Percentiles rank a stretch among this genome's conserved stretches.
phyloP scores from a whole-genome alignment of 2,329 filamentous ascomycete genomes.

The Xylaria sp. region DNA sequence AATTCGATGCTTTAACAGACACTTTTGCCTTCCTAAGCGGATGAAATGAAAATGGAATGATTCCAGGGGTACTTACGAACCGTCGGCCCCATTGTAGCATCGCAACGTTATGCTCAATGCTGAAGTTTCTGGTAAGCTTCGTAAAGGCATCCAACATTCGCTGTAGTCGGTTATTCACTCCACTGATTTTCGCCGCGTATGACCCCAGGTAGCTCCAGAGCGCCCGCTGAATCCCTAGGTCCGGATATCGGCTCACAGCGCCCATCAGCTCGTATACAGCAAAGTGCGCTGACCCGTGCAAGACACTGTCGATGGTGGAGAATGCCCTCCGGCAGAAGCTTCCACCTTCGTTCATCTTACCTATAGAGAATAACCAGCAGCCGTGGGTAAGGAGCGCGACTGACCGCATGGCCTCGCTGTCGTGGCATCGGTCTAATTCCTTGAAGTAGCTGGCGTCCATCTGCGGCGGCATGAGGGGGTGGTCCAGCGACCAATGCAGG shows the following conservation, averaged over 20 bases:
- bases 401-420: conserved; percentile 43
- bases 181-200: conserved; percentile 31
- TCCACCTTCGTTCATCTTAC: conserved; percentile 42
- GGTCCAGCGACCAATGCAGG: conserved; percentile 42
- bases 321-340: conserved; percentile 44
- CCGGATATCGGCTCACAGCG: conserved; percentile 33
- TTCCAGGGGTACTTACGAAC: conserved; percentile 12
- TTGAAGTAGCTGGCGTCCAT: conserved; percentile 39
- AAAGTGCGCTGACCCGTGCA: conserved; percentile 44
- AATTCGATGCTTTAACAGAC: no score
- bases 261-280: conserved; percentile 38
- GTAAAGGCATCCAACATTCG: conserved; percentile 42
- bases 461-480: conserved; percentile 30
- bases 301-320: conserved; percentile 41
- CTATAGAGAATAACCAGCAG: conserved; percentile 46
- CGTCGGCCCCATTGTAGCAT: conserved; percentile 44
- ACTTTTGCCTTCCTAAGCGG: no score
- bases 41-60: no score
- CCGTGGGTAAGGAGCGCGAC: conserved; percentile 44
- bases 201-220: conserved; percentile 46
- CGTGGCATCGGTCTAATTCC: conserved; percentile 42
- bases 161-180: conserved; percentile 40
- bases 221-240: conserved; percentile 40
- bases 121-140: conserved; percentile 39
- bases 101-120: conserved; percentile 40